phyloP scores from a whole-genome alignment of 2,329 filamentous ascomycete species.

The Thermoascus crustaceus region DNA sequence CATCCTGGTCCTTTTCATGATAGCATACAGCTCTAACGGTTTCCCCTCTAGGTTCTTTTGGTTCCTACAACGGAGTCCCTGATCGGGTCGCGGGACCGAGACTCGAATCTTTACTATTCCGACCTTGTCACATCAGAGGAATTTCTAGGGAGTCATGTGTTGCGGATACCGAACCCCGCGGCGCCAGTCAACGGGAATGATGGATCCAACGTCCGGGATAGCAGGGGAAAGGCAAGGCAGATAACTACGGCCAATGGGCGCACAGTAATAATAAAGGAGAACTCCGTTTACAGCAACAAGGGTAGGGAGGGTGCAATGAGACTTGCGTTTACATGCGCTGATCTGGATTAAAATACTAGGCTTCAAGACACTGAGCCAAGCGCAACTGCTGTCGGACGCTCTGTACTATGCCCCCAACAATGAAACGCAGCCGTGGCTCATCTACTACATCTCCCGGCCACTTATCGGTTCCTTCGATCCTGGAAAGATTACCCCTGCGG shows the following conservation, averaged over 20 bases:
- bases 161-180: slow-evolving; percentile 62
- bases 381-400: slow-evolving; percentile 72
- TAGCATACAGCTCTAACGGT: slow-evolving; percentile 6
- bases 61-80: slow-evolving; percentile 91
- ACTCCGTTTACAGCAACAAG: slow-evolving; percentile 91
- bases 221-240: slow-evolving; percentile 85
- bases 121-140: slow-evolving; percentile 86
- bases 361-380: slow-evolving; percentile 85
- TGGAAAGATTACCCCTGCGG: slow-evolving; percentile 60
- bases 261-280: slow-evolving; percentile 90
- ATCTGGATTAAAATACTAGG: slow-evolving; percentile 49
- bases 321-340: slow-evolving; percentile 9
- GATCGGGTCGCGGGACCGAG: slow-evolving; percentile 77
- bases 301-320: slow-evolving; percentile 45
- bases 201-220: slow-evolving; percentile 66
- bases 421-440: slow-evolving; percentile 86
- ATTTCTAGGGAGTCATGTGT: slow-evolving; percentile 91
- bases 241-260: slow-evolving; percentile 87
- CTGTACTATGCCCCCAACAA: slow-evolving; percentile 85
- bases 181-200: slow-evolving; percentile 44
- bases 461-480: slow-evolving; percentile 77
- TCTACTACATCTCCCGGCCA: slow-evolving; percentile 91
- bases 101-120: slow-evolving; percentile 65
- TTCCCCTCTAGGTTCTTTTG: slow-evolving; percentile 60
- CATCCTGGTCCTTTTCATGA: slow-evolving; percentile 5